phyloP scores from a whole-genome alignment of 306 rosid genomes.

The Casuarina equisetifolia region DNA sequence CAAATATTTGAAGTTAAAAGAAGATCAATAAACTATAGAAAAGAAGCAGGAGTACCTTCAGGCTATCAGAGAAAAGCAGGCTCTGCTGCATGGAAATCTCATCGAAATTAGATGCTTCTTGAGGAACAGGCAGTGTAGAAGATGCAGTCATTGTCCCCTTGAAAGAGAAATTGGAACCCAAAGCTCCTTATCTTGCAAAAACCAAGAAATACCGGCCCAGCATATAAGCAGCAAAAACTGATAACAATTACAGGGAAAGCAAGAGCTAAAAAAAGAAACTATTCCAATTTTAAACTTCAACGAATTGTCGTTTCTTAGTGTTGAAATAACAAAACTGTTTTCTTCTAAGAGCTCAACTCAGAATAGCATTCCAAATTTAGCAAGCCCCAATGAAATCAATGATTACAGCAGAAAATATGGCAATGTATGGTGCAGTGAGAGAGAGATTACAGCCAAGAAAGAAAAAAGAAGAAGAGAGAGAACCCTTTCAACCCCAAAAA shows the following conservation, averaged over 20 bases:
- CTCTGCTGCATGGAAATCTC: conserved; percentile 97
- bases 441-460: conserved; percentile 25
- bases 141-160: conserved; percentile 69
- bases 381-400: conserved; percentile 18
- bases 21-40: neutral
- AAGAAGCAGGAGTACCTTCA: conserved; percentile 53
- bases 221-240: neutral
- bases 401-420: conserved; percentile 6
- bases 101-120: conserved; percentile 75
- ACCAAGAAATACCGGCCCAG: conserved; percentile 1
- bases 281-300: neutral
- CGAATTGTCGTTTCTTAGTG: neutral
- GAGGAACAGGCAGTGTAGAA: conserved; percentile 45
- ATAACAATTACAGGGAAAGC: conserved; percentile 10
- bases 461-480: conserved; percentile 14
- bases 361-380: neutral
- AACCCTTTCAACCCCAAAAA: conserved; percentile 19
- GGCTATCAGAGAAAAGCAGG: conserved; percentile 90
- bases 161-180: conserved; percentile 32
- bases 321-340: neutral
- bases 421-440: neutral
- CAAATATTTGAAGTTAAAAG: neutral
- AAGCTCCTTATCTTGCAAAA: conserved; percentile 34
- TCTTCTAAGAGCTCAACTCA: neutral
- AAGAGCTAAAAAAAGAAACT: conserved; percentile 24